Base-by-base conservation (phyloP, 345 rosid species). In the Excoecaria agallocha region DNA sequence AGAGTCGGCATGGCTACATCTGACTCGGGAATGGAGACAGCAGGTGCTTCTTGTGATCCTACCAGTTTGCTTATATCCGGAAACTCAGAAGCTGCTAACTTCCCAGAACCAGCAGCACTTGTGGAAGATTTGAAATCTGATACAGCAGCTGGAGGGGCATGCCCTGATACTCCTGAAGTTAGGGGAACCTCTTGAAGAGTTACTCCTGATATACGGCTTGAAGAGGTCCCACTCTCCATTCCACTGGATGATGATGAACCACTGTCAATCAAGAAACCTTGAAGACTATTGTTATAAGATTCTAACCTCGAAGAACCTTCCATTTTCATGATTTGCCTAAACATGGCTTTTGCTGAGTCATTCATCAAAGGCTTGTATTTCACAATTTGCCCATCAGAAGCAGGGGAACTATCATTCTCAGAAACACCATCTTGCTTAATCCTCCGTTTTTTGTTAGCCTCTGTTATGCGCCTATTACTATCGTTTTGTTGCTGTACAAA, bases 401-500 rank as follows among this genome's bases (percentile, higher is more conserved):
- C 71, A 75, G 77, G 55, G 43, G 87, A 66, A 78, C 25, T 62
- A 60, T 91, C 87, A 76, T 80, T 85, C 82, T 82, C 85, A 46
- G 76, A 77, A 70, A 84, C 68, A 74, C 85, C 94, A 12, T 93
- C 99, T 81, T 84, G 89, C 84, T 72, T 87, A 62, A 95, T 88
- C 84, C 99, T 89, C 68, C 99, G 86, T 76, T 95, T 95, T 75
- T 95, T 95, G 82, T 82, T 95, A 51, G 82, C 88, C 78, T 90
- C 98, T 43, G 85, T 82, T 73, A 95, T 88, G 72, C 89, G 90
- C 77, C 94, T 87, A 68, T 68, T 90, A 82, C 89, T 85, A 65
- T 91, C 96, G 72, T 90, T 95, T 82, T 92, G 94, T 83, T 95
- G 97, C 86, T 91, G 99, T 61, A 93, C 91, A 87, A 95, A 93